Evolutionary conservation across 1,284 basidiomycete species (phyloP).

Genomic region (Cystobasidiaceae sp.): DNA sequence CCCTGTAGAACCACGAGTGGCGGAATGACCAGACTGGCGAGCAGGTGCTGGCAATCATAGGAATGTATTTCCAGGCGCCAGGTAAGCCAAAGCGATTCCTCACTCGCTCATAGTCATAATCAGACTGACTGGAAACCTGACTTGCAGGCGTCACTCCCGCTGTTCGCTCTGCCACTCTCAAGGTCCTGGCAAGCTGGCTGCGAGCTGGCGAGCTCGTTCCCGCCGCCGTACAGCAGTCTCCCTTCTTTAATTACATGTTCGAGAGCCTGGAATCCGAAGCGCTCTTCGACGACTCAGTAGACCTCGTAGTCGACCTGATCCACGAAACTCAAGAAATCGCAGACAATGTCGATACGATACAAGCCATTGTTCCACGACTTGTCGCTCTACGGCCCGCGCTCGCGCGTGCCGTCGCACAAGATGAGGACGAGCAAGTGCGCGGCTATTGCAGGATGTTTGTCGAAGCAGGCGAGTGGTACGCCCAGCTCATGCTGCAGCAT

Average conservation of each 20-base stretch:
- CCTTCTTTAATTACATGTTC: conserved; percentile 78
- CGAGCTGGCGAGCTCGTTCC: conserved; percentile 76
- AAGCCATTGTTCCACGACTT: conserved; percentile 76
- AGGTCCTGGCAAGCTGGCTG: conserved; percentile 82
- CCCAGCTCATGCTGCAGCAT: conserved; percentile 80
- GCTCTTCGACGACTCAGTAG: conserved; percentile 87
- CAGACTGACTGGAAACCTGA: too few relatives aligned
- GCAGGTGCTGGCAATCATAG: conserved; percentile 69
- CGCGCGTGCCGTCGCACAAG: conserved; percentile 46
- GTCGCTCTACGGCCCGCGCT: conserved; percentile 67
- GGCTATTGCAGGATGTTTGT: conserved; percentile 88
- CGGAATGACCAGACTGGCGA: conserved; percentile 78
- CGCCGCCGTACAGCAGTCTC: conserved; percentile 63
- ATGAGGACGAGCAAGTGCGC: conserved; percentile 67
- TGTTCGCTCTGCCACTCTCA: conserved; percentile 83
- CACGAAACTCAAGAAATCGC: conserved; percentile 98
- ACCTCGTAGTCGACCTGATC: conserved; percentile 88
- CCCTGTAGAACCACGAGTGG: conserved; percentile 39
- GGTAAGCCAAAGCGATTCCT: conserved; percentile 55
- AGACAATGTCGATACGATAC: conserved; percentile 84
- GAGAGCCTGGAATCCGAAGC: conserved; percentile 75
- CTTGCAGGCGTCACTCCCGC: conserved; percentile 67
- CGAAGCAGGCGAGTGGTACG: conserved; percentile 94
- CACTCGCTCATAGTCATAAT: too few relatives aligned
- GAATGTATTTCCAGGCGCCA: conserved; percentile 82